These are phyloP conservation scores for Ziziphus jujuba DNA, from an alignment of 306 rosid genomes.

Conservation along the genomic window DNA sequence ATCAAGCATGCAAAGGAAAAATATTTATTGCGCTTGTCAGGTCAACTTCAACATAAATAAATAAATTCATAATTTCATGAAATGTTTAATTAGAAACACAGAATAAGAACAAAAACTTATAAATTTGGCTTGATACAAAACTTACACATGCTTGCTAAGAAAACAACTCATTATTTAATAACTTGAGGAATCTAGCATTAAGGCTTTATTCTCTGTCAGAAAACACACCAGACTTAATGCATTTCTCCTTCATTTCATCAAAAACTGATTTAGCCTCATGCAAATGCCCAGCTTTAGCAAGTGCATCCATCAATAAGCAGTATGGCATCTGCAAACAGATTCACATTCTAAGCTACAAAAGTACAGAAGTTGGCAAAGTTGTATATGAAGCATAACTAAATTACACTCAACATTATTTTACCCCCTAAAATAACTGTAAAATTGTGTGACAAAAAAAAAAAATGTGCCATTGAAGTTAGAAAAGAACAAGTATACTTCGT, in stretches of 20 bases:
- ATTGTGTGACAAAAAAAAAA: not conserved
- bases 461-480: not conserved
- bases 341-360: conserved; percentile 4
- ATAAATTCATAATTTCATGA: too few relatives aligned
- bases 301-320: conserved; percentile 81
- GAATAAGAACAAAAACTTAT: too few relatives aligned
- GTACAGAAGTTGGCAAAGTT: not conserved
- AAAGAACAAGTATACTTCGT: not conserved
- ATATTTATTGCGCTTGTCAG: too few relatives aligned
- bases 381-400: not conserved
- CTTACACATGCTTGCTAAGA: not conserved
- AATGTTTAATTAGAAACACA: too few relatives aligned
- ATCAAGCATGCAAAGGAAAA: too few relatives aligned
- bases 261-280: conserved; percentile 74
- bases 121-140: too few relatives aligned
- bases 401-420: too few relatives aligned
- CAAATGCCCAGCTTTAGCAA: conserved; percentile 68
- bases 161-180: not conserved
- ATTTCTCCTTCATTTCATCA: conserved; percentile 58
- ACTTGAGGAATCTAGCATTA: conserved; percentile 10
- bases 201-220: conserved; percentile 27
- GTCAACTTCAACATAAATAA: too few relatives aligned
- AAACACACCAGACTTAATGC: conserved; percentile 61
- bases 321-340: conserved; percentile 70
- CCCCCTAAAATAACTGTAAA: too few relatives aligned